phyloP scores from a whole-genome alignment of 495 filamentous ascomycete species.

The Neurospora sp. region DNA sequence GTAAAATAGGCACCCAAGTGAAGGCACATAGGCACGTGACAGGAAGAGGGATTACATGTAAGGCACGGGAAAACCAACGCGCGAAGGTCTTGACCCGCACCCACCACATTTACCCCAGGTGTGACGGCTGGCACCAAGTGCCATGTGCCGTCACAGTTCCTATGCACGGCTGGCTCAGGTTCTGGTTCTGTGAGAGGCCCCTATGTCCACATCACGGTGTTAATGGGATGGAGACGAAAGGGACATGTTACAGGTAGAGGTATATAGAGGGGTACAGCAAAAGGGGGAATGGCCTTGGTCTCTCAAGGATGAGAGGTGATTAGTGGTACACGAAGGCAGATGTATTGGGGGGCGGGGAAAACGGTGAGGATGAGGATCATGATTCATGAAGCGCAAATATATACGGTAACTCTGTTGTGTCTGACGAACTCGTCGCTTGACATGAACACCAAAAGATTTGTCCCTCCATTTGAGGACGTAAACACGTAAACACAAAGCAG shows the following conservation, averaged over 20 bases:
- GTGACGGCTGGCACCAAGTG: neutral
- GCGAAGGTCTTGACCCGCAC: neutral
- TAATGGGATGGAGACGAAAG: neutral
- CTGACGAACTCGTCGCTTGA: too few relatives aligned
- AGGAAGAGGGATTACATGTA: neutral
- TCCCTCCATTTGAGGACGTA: too few relatives aligned
- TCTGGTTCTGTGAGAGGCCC: neutral
- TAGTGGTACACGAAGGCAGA: neutral
- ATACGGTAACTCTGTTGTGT: neutral
- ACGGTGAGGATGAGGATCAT: neutral
- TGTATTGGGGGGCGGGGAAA: neutral
- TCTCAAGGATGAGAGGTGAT: neutral
- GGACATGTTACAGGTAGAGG: neutral
- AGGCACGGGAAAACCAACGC: neutral
- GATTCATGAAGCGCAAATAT: neutral
- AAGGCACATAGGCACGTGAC: neutral
- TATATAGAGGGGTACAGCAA: neutral
- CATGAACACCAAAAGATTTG: too few relatives aligned
- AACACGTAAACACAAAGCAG: too few relatives aligned
- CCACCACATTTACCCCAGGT: neutral
- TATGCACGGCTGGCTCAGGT: neutral
- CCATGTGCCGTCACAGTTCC: neutral
- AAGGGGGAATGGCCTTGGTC: accelerated
- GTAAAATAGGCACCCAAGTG: neutral
- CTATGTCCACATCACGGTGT: neutral